A percentile compares a stretch with the other conserved stretches of the same genome.
phyloP scores from a whole-genome alignment of 2,329 filamentous ascomycete genomes.

The Chrysosporium queenslandicum region DNA sequence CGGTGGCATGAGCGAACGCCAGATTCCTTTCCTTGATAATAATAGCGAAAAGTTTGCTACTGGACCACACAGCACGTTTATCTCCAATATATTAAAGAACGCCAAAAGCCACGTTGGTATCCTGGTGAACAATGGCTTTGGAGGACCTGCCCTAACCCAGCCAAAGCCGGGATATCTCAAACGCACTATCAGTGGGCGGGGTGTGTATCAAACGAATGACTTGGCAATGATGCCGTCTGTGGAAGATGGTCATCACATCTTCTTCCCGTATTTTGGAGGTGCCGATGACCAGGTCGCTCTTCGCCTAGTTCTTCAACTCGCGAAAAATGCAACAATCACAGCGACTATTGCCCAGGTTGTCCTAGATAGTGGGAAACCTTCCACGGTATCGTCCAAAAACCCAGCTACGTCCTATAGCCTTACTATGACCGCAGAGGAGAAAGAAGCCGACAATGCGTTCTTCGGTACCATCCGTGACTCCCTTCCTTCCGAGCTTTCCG shows the following conservation, averaged over 20 bases:
- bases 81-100: constrained; percentile 55
- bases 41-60: constrained; percentile 49
- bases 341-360: constrained; percentile 61
- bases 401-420: neutral
- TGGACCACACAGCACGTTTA: constrained; percentile 60
- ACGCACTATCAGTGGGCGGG: constrained; percentile 47
- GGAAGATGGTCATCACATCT: constrained; percentile 69
- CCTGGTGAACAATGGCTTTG: constrained; percentile 65
- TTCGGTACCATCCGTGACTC: constrained; percentile 50
- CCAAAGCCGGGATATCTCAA: constrained; percentile 30
- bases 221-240: constrained; percentile 48
- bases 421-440: constrained; percentile 12
- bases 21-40: constrained; percentile 41
- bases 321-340: constrained; percentile 65
- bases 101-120: constrained; percentile 62
- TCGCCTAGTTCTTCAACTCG: constrained; percentile 71
- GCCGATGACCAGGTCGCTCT: constrained; percentile 72
- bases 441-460: constrained; percentile 44
- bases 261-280: constrained; percentile 78
- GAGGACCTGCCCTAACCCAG: constrained; percentile 28
- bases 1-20: constrained; percentile 61
- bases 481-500: constrained; percentile 41
- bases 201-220: constrained; percentile 51
- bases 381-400: constrained; percentile 6
- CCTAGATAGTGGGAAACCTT: constrained; percentile 11